A percentile compares a stretch with the other conserved stretches of the same genome.
Conservation (phyloP, 805 yeast species). For the Candida dajiaensis region DNA sequence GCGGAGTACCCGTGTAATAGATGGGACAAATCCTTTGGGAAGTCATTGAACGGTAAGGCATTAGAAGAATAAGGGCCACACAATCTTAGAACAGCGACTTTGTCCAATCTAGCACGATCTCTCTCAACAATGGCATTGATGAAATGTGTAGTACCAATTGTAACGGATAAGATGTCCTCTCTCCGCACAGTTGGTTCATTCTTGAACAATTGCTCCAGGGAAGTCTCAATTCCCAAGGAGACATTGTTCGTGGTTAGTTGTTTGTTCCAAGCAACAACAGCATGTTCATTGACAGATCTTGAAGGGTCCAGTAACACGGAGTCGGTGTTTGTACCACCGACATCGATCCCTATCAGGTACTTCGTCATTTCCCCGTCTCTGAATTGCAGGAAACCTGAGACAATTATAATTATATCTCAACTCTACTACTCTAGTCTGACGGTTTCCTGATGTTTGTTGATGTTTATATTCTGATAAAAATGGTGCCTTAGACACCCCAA, state of each 20-base stretch:
- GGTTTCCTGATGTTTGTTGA: too few species aligned
- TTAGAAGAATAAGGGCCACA: constrained; percentile 37
- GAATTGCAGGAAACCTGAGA: background rate
- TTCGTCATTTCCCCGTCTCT: constrained; percentile 5
- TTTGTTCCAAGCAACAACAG: constrained; percentile 38
- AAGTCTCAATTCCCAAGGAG: constrained; percentile 35
- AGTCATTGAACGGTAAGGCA: constrained; percentile 38
- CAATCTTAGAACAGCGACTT: constrained; percentile 40
- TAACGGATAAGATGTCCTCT: constrained; percentile 35
- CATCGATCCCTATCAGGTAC: constrained; percentile 41
- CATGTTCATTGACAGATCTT: constrained; percentile 19
- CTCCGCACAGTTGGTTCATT: constrained; percentile 14
- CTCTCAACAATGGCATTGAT: constrained; percentile 45
- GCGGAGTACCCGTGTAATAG: constrained; percentile 33
- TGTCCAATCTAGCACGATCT: constrained; percentile 35
- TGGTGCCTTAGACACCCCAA: too few species aligned
- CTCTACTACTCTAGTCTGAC: too few species aligned
- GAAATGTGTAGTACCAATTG: constrained; percentile 48
- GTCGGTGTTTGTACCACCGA: constrained; percentile 49
- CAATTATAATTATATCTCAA: too few species aligned
- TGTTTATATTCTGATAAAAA: too few species aligned
- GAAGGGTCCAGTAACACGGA: constrained; percentile 38
- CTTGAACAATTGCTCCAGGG: constrained; percentile 30
- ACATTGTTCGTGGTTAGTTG: constrained; percentile 40
- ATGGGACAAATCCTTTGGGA: constrained; percentile 32